A percentile compares a stretch with the other conserved stretches of the same genome.
Evolutionary conservation across 345 rosid species (phyloP).

Genomic region (Angophora floribunda): DNA sequence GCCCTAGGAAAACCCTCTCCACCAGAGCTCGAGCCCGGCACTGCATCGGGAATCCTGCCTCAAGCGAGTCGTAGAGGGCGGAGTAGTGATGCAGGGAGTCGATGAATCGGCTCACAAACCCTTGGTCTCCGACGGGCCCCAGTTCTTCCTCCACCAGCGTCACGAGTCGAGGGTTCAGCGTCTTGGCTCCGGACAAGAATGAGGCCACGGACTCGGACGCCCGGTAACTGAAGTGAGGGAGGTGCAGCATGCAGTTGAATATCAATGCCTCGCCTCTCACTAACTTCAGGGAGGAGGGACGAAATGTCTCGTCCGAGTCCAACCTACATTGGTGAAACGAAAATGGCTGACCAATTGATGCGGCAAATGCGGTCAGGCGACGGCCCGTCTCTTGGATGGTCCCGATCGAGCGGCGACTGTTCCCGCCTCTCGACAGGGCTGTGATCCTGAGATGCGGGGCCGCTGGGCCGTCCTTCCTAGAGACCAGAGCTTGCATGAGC

Average conservation of each 20-base stretch:
- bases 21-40: conserved; percentile 51
- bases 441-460: conserved; percentile 78
- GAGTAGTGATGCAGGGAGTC: conserved; percentile 84
- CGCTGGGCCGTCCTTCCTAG: conserved; percentile 41
- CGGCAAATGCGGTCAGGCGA: conserved; percentile 55
- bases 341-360: conserved; percentile 71
- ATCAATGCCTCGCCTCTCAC: conserved; percentile 73
- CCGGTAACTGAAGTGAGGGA: conserved; percentile 59
- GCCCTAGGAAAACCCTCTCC: conserved; percentile 62
- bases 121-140: conserved; percentile 38
- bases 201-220: conserved; percentile 47
- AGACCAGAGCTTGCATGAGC: conserved; percentile 73
- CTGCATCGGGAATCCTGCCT: conserved; percentile 69
- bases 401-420: conserved; percentile 38
- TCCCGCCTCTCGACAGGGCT: conserved; percentile 49
- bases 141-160: conserved; percentile 67
- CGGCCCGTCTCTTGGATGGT: conserved; percentile 80
- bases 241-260: conserved; percentile 71
- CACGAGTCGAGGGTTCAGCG: conserved; percentile 42
- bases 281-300: conserved; percentile 38
- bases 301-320: conserved; percentile 49
- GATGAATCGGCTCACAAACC: conserved; percentile 63
- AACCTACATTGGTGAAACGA: conserved; percentile 73
- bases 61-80: conserved; percentile 72
- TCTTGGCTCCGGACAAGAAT: conserved; percentile 46